phyloP scores from a whole-genome alignment of 2,329 filamentous ascomycete species.

The Hypoxylon sp. region DNA sequence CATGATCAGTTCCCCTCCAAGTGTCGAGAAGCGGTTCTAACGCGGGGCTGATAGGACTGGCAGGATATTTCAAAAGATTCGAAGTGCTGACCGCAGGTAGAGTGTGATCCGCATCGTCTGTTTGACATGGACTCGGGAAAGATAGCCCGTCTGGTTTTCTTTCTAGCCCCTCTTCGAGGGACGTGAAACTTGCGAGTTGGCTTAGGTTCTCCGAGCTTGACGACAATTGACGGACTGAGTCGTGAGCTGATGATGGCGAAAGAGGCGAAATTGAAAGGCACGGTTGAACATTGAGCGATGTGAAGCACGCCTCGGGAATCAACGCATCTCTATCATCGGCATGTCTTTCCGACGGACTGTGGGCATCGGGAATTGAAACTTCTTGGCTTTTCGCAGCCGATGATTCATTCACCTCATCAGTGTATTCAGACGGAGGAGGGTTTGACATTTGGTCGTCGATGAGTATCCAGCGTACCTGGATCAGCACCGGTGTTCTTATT shows the following conservation, averaged over 20 bases:
- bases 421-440: neutral
- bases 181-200: too few relatives aligned
- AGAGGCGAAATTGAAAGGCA: neutral
- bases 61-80: neutral
- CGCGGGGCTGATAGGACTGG: neutral
- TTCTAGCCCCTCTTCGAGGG: slow-evolving; percentile 1
- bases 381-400: neutral
- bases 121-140: neutral
- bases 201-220: neutral
- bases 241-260: neutral
- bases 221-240: neutral
- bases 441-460: neutral
- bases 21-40: neutral
- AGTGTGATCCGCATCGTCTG: neutral
- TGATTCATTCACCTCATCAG: neutral
- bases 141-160: slow-evolving; percentile 1
- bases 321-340: neutral
- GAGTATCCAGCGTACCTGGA: neutral
- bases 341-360: neutral
- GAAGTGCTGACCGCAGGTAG: neutral
- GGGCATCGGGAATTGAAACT: neutral
- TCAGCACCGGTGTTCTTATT: neutral
- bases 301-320: neutral
- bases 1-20: neutral
- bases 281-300: neutral